phyloP scores from a whole-genome alignment of 2,329 filamentous ascomycete species.

The Claviceps digitariae region DNA sequence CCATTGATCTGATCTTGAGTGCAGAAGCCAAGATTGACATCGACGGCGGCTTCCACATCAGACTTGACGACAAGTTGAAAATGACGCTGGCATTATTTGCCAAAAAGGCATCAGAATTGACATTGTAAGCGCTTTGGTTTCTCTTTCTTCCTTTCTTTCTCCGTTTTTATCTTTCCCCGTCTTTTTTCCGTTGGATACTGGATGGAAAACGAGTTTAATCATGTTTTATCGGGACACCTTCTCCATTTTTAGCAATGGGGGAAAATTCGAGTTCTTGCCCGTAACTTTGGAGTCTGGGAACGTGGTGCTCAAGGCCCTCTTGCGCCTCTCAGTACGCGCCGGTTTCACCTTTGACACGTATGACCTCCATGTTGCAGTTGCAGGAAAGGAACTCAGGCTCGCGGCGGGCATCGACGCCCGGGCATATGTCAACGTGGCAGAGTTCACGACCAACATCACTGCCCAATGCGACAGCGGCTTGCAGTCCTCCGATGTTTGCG shows the following conservation, averaged over 20 bases:
- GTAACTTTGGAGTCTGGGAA: too few species aligned
- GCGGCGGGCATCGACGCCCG: constrained; percentile 29
- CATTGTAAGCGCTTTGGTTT: not conserved
- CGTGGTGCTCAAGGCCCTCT: too few species aligned
- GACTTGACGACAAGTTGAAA: not conserved
- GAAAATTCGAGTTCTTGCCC: too few species aligned
- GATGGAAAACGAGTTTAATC: not conserved
- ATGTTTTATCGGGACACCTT: not conserved
- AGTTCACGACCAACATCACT: constrained; percentile 40
- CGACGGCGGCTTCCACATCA: not conserved
- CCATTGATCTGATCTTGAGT: not conserved
- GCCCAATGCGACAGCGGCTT: constrained; percentile 12
- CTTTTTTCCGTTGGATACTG: not conserved
- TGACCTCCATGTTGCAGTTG: too few species aligned
- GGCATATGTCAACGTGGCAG: constrained; percentile 38
- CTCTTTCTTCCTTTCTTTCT: not conserved
- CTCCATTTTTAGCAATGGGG: too few species aligned
- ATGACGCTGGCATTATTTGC: not conserved
- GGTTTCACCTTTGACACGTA: too few species aligned
- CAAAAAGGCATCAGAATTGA: not conserved
- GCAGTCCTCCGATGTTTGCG: constrained; percentile 20
- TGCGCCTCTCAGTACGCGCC: too few species aligned
- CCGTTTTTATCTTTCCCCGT: not conserved
- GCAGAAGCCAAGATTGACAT: not conserved
- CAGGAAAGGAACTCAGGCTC: constrained; percentile 13